Percentiles rank a stretch among this genome's conserved stretches.
Conservation (phyloP, 176 grass and related monocot genomes). For the Aegilops sharonensis region DNA sequence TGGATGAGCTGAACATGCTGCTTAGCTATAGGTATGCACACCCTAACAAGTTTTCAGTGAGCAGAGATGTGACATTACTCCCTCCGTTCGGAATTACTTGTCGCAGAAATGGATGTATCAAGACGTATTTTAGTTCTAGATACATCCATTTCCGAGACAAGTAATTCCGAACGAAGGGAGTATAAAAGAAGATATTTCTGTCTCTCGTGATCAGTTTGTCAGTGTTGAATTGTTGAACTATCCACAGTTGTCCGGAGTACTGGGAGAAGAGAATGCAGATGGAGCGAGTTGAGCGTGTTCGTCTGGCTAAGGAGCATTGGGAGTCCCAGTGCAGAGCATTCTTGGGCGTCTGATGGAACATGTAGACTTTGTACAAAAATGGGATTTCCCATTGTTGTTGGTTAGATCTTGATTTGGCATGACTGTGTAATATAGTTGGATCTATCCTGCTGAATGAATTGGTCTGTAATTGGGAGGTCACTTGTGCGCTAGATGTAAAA, state of each 20-base stretch:
- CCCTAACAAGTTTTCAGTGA: not conserved
- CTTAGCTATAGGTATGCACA: conserved; percentile 57
- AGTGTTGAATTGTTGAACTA: conserved; percentile 1
- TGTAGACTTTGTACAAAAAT: not conserved
- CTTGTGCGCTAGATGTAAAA: conserved; percentile 1
- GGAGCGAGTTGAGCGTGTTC: conserved; percentile 71
- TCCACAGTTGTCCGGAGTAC: conserved; percentile 70
- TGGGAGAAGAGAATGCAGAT: conserved; percentile 58
- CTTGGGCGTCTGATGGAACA: conserved; percentile 49
- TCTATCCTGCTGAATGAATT: not conserved
- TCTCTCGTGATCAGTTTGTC: not conserved
- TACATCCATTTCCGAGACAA: too few relatives aligned
- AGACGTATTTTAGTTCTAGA: too few relatives aligned
- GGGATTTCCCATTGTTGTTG: not conserved
- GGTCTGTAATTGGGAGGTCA: not conserved
- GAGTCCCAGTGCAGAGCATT: conserved; percentile 58
- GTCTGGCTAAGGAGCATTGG: conserved; percentile 77
- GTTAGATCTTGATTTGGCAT: conserved; percentile 15
- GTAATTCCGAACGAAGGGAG: too few relatives aligned
- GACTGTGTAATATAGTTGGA: not conserved
- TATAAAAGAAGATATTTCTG: not conserved
- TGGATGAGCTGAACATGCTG: conserved; percentile 81
- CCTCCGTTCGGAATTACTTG: too few relatives aligned
- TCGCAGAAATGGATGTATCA: too few relatives aligned
- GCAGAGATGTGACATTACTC: not conserved